Conservation (phyloP, 805 yeast species). For the Saturnispora ahearnii region DNA sequence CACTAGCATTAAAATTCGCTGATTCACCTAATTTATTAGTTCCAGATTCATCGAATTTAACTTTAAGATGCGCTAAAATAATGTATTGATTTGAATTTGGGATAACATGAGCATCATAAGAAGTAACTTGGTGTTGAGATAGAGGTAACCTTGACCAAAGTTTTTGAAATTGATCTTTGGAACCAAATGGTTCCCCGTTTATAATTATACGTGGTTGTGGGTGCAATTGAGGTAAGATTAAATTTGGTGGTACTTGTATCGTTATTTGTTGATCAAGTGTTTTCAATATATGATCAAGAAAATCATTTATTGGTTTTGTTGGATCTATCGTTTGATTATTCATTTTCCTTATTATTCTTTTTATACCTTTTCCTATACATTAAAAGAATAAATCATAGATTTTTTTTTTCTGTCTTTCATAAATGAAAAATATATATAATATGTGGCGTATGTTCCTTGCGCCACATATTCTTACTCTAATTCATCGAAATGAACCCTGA, state of each 20-base stretch:
- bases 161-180: constrained; percentile 45
- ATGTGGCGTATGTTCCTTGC: too few relatives aligned
- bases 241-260: constrained; percentile 12
- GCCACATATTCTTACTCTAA: too few relatives aligned
- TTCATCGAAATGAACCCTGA: too few relatives aligned
- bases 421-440: too few relatives aligned
- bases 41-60: constrained; percentile 71
- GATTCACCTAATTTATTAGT: constrained; percentile 55
- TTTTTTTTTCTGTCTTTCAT: too few relatives aligned
- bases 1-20: constrained; percentile 37
- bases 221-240: constrained; percentile 39
- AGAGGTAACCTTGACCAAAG: constrained; percentile 48
- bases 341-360: neutral
- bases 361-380: neutral
- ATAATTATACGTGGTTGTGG: constrained; percentile 44
- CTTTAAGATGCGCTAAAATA: constrained; percentile 45
- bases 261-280: constrained; percentile 19
- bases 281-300: constrained; percentile 18
- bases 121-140: constrained; percentile 55
- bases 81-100: constrained; percentile 36
- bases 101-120: constrained; percentile 56
- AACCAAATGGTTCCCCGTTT: constrained; percentile 49
- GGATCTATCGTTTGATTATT: neutral
- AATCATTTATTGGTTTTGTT: constrained; percentile 1
- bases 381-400: too few relatives aligned